Evolutionary conservation across 495 filamentous ascomycete genomes (phyloP).

Genomic region (Aspergillus bertholletiae): DNA sequence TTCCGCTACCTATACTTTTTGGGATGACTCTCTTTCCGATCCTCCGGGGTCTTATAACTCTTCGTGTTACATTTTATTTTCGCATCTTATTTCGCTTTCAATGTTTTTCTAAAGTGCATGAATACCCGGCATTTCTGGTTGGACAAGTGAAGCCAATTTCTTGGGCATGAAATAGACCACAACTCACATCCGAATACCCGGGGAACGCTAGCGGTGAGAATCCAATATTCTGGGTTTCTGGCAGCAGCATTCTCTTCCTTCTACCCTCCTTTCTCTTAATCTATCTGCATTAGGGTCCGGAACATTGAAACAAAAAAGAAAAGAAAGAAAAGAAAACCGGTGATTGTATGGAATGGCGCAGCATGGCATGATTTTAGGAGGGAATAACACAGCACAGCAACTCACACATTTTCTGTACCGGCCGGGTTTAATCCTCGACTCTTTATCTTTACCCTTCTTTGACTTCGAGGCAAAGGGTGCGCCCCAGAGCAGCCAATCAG

Average conservation of each 20-base stretch:
- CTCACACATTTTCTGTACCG: not conserved
- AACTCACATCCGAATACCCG: not conserved
- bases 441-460: not conserved
- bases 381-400: not conserved
- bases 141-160: not conserved
- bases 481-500: not conserved
- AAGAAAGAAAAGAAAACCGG: not conserved
- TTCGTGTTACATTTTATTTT: not conserved
- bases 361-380: constrained; percentile 8
- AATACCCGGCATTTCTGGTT: not conserved
- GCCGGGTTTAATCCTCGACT: not conserved
- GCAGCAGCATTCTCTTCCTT: not conserved
- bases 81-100: not conserved
- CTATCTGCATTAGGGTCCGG: not conserved
- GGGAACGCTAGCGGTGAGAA: not conserved
- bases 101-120: not conserved
- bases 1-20: not conserved
- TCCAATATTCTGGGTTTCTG: not conserved
- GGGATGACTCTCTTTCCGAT: not conserved
- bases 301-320: not conserved
- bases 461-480: not conserved
- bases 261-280: not conserved
- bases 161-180: not conserved
- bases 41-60: not conserved
- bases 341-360: not conserved